Evolutionary conservation across 164 flowering plant species (phyloP), one percentile per base, ranked within the genome.

Genomic region (Cinnamomum micranthum): DNA sequence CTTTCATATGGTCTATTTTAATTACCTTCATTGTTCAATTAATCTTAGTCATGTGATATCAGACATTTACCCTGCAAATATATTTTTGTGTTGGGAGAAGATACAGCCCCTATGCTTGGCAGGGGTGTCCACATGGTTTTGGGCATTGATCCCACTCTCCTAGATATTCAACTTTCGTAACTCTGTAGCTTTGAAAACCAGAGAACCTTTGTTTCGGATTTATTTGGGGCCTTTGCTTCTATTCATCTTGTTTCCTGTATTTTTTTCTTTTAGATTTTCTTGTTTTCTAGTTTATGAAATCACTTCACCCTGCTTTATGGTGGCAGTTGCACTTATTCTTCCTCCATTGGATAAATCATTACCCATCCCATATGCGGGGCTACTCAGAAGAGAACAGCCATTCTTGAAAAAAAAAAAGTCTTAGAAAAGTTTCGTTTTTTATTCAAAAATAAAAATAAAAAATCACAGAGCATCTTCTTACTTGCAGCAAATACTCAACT

Each of bases 401-500:
- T 12, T 72, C 1, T 9, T 17, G 6, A 11, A 31, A 35, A 11
- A 20, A 20, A 33, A 2, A 27, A 9, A 31, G 14, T 59, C 51
- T n/a, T 10, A 4, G 31, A 33, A n/a, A 13, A 15, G 5, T 55
- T 10, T 41, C 71, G 31, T 70, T 5, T 63, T 63, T 63, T 79
- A 6, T 41, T 6, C 10, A 41, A 41, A 41, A 41, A 35, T n/a
- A 35, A 0, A 6, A 35, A 35, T 6, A 35, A 35, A 35, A 35
- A 41, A 6, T 41, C 72, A 82, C 69, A 50, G 62, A 58, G 58
- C 60, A 15, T 73, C 55, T 69, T 25, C 58, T 19, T 69, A 52
- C n/a, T 58, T 87, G 92, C 97, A 95, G 99, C 93, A 90, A 91
- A 35, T 90, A 23, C 76, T 87, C 33, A 90, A 95, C 78, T 91